These are phyloP conservation scores for Metarhizium robertsii DNA, from an alignment of 2,329 filamentous ascomycete genomes.

Conservation along the genomic window DNA sequence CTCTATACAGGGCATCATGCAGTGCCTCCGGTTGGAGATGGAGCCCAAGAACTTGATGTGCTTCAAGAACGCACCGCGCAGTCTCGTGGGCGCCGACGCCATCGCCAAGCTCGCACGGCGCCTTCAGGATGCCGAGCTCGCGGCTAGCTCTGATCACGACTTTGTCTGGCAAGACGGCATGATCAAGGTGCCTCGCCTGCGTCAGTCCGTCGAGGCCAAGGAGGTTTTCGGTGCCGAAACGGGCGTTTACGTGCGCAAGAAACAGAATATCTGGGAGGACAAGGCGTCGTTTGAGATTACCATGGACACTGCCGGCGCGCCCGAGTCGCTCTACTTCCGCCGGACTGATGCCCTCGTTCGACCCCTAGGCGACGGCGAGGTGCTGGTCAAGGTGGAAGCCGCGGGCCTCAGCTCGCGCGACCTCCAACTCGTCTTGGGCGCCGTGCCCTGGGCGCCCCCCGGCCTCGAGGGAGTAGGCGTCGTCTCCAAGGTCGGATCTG, in stretches of 20 bases:
- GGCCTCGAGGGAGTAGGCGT: slow-evolving; percentile 16
- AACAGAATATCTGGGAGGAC: slow-evolving; percentile 13
- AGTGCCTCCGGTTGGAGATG: slow-evolving; percentile 6
- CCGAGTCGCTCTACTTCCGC: slow-evolving; percentile 16
- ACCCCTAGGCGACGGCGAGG: slow-evolving; percentile 9
- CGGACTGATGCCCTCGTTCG: slow-evolving; percentile 7
- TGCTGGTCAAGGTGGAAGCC: slow-evolving; percentile 11
- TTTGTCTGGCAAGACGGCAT: slow-evolving; percentile 8
- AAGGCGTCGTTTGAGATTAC: slow-evolving; percentile 15
- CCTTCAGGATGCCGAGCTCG: neutral
- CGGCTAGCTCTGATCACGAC: slow-evolving; percentile 5
- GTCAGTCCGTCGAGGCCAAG: slow-evolving; percentile 1
- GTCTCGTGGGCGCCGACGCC: neutral
- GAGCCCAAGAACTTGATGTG: slow-evolving; percentile 2
- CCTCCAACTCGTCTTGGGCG: slow-evolving; percentile 12
- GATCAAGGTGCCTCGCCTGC: slow-evolving; percentile 8
- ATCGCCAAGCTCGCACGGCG: slow-evolving; percentile 3
- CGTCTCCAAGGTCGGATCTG: slow-evolving; percentile 10
- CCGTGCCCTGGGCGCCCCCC: slow-evolving; percentile 13
- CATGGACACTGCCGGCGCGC: slow-evolving; percentile 13
- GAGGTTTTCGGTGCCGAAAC: slow-evolving; percentile 7
- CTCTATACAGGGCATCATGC: slow-evolving; percentile 8
- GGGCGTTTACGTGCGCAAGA: slow-evolving; percentile 10
- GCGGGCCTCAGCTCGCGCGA: slow-evolving; percentile 14
- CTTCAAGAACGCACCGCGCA: slow-evolving; percentile 4